Evolutionary conservation across 352 stramenopile genomes (phyloP).

Genomic region (Globisporangium irregulare): DNA sequence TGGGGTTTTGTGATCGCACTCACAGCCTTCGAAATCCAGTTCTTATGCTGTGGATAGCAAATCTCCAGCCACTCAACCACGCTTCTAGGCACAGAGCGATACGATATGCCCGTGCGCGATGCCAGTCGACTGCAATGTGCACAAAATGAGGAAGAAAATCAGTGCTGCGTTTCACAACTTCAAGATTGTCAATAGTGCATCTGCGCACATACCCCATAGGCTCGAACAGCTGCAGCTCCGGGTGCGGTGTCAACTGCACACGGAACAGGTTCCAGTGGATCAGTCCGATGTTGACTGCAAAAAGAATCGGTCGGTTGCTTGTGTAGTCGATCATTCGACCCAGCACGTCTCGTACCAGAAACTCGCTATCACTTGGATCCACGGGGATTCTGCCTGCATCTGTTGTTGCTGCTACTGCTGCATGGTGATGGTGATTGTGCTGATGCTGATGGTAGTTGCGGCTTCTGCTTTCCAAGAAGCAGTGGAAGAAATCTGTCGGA

Average conservation of each 20-base stretch:
- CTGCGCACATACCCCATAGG: slow-evolving; percentile 63
- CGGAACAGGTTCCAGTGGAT: slow-evolving; percentile 90
- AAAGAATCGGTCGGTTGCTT: slow-evolving; percentile 60
- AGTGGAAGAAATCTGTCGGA: slow-evolving; percentile 82
- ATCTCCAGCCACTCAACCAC: slow-evolving; percentile 85
- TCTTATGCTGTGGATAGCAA: slow-evolving; percentile 62
- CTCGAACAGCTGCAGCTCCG: slow-evolving; percentile 86
- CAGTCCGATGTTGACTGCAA: slow-evolving; percentile 74
- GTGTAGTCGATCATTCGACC: slow-evolving; percentile 62
- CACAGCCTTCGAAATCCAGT: slow-evolving; percentile 53
- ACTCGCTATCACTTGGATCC: slow-evolving; percentile 1
- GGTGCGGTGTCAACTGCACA: slow-evolving; percentile 59
- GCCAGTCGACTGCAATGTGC: slow-evolving; percentile 32
- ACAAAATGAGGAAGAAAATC: background rate
- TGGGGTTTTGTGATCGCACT: slow-evolving; percentile 83
- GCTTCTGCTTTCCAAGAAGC: slow-evolving; percentile 38
- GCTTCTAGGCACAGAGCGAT: slow-evolving; percentile 66
- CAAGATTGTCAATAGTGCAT: background rate
- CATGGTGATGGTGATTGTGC: background rate
- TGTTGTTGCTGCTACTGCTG: background rate
- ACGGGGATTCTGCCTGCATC: too few species aligned
- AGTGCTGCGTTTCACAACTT: background rate
- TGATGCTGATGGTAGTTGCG: slow-evolving; percentile 12
- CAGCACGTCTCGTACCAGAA: slow-evolving; percentile 60
- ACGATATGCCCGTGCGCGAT: slow-evolving; percentile 60